Conservation (phyloP, 2,329 filamentous ascomycete species). For the Hortaea sp. region DNA sequence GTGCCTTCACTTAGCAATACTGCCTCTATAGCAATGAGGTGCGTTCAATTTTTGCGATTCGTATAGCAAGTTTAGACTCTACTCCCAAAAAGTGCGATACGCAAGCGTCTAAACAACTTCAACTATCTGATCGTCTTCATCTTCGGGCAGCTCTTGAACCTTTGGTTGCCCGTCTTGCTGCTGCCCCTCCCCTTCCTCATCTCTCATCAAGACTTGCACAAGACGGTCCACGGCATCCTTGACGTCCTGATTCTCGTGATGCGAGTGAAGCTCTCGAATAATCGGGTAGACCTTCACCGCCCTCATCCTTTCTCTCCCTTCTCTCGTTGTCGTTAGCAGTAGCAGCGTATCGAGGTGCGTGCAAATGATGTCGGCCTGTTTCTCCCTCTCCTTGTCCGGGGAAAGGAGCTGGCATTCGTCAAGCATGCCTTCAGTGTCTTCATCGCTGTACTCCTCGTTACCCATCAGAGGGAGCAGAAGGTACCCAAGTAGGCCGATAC, state of each 20-base stretch:
- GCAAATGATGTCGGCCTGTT: conserved; percentile 64
- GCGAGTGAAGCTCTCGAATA: conserved; percentile 72
- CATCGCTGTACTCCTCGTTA: conserved; percentile 75
- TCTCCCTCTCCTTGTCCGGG: conserved; percentile 78
- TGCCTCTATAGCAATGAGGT: no score
- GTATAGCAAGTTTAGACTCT: neutral
- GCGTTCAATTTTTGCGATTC: no score
- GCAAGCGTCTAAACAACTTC: conserved; percentile 22
- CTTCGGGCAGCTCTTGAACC: conserved; percentile 32
- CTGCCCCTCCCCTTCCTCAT: conserved; percentile 51
- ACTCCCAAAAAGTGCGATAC: neutral
- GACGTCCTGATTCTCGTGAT: conserved; percentile 68
- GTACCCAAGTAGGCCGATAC: conserved; percentile 77
- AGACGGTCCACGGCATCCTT: conserved; percentile 77
- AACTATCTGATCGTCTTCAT: conserved; percentile 30
- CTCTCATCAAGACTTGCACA: conserved; percentile 79
- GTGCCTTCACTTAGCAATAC: no score
- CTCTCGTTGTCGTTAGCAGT: conserved; percentile 66
- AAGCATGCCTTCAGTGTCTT: conserved; percentile 78
- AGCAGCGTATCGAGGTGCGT: conserved; percentile 85
- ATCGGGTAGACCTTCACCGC: conserved; percentile 79
- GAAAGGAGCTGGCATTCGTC: conserved; percentile 82
- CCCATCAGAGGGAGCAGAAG: conserved; percentile 80
- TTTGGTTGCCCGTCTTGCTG: conserved; percentile 29
- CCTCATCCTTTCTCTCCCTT: conserved; percentile 65